Percentiles rank a stretch among this genome's conserved stretches.
Conservation (phyloP, 108 stramenopile species). For the Cyclotella baltica region DNA sequence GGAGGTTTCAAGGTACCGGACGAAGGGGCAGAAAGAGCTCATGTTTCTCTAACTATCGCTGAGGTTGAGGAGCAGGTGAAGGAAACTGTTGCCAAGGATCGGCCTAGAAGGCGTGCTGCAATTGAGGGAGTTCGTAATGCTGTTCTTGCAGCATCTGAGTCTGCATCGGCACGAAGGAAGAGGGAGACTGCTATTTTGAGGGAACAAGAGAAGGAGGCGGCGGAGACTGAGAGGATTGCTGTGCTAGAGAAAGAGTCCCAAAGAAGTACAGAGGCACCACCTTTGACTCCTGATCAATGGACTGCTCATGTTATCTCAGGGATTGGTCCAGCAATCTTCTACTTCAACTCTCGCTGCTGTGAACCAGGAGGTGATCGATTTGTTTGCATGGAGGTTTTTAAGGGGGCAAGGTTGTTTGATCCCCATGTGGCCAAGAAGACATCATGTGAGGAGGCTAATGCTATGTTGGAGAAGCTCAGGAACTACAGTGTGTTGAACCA, state of each 20-base stretch:
- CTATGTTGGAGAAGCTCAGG: neutral
- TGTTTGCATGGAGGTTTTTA: neutral
- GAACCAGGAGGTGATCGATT: neutral
- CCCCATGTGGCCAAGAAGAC: neutral
- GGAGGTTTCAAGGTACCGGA: neutral
- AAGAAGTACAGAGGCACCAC: neutral
- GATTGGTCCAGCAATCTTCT: constrained; percentile 9
- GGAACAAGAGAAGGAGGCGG: neutral
- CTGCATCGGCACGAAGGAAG: neutral
- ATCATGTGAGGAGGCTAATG: neutral
- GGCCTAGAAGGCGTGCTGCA: neutral
- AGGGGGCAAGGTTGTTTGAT: constrained; percentile 2
- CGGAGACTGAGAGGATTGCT: neutral
- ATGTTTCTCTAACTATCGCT: neutral
- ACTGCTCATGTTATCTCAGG: neutral
- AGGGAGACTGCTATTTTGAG: neutral
- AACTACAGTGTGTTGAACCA: neutral
- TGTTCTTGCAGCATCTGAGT: neutral
- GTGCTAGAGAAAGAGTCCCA: neutral
- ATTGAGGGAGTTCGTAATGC: constrained; percentile 1
- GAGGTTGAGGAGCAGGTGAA: neutral
- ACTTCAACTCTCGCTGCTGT: neutral
- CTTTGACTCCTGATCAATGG: neutral
- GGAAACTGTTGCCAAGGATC: neutral
- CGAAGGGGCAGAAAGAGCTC: neutral